Evolutionary conservation across 2,329 filamentous ascomycete genomes (phyloP).

Genomic region (Volutella citrinella): DNA sequence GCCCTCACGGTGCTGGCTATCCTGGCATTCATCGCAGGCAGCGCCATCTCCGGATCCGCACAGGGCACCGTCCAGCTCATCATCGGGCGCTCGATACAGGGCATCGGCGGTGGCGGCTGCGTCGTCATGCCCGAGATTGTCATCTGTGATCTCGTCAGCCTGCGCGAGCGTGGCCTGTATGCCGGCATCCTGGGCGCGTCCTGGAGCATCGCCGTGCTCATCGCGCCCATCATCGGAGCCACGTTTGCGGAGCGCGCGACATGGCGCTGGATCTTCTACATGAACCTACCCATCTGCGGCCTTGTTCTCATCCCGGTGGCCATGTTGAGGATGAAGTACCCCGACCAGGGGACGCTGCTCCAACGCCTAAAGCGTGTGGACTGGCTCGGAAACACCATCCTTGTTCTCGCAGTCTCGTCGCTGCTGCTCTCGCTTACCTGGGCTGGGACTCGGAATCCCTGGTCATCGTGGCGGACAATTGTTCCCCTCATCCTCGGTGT

Average conservation of each 20-base stretch:
- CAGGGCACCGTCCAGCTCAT: too few species aligned
- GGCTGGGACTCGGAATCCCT: not conserved
- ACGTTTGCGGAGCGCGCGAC: not conserved
- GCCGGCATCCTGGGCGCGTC: too few species aligned
- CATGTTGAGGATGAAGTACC: slow-evolving; percentile 1
- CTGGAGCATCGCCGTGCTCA: too few species aligned
- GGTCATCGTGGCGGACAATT: not conserved
- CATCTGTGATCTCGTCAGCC: slow-evolving; percentile 44
- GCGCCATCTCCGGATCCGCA: too few species aligned
- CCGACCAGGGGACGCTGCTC: not conserved
- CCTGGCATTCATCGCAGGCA: too few species aligned
- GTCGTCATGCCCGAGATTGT: slow-evolving; percentile 30
- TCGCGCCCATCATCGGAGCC: not conserved
- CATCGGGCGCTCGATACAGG: too few species aligned
- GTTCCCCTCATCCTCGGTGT: slow-evolving; percentile 1
- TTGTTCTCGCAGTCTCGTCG: not conserved
- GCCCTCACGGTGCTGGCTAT: too few species aligned
- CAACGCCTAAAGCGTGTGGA: not conserved
- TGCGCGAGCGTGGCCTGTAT: slow-evolving; percentile 44
- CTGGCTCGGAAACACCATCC: not conserved
- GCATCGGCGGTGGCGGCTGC: slow-evolving; percentile 37
- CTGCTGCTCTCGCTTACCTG: slow-evolving; percentile 1
- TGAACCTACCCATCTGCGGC: slow-evolving; percentile 2
- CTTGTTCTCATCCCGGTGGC: not conserved
- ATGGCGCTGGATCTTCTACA: slow-evolving; percentile 5